Evolutionary conservation across 345 rosid genomes (phyloP).

Genomic region (Salix arbutifolia): DNA sequence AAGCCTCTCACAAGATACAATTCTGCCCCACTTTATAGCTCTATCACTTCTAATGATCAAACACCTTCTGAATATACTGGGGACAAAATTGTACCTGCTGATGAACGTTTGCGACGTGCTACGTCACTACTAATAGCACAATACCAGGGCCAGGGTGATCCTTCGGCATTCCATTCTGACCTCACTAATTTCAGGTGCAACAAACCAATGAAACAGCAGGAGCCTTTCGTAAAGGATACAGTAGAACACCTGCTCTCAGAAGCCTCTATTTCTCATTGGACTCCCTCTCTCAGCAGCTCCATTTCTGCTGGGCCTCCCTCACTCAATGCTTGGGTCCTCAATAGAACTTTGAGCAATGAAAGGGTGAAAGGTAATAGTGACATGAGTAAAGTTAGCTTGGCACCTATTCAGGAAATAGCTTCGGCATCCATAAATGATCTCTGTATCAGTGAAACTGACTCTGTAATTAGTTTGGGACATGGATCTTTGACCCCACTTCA

Average conservation of each 20-base stretch:
- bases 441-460: constrained; percentile 36
- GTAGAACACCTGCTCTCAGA: constrained; percentile 27
- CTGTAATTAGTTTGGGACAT: constrained; percentile 18
- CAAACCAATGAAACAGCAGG: constrained; percentile 38
- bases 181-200: constrained; percentile 32
- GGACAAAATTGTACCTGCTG: constrained; percentile 38
- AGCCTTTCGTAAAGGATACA: constrained; percentile 35
- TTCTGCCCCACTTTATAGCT: constrained; percentile 64
- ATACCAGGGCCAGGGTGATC: constrained; percentile 29
- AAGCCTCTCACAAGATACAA: constrained; percentile 82
- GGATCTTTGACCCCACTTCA: constrained; percentile 23
- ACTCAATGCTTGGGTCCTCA: constrained; percentile 73
- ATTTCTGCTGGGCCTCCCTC: constrained; percentile 78
- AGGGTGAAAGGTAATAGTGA: constrained; percentile 36
- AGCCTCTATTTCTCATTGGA: constrained; percentile 12
- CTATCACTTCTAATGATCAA: constrained; percentile 21
- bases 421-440: constrained; percentile 53
- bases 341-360: constrained; percentile 33
- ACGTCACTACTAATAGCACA: constrained; percentile 60
- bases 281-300: constrained; percentile 14
- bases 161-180: constrained; percentile 47
- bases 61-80: constrained; percentile 31
- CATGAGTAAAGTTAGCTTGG: constrained; percentile 33
- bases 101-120: constrained; percentile 76
- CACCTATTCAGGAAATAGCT: constrained; percentile 52